Evolutionary conservation across 2,329 filamentous ascomycete species (phyloP).

Genomic region (Chaetomium strumarium): DNA sequence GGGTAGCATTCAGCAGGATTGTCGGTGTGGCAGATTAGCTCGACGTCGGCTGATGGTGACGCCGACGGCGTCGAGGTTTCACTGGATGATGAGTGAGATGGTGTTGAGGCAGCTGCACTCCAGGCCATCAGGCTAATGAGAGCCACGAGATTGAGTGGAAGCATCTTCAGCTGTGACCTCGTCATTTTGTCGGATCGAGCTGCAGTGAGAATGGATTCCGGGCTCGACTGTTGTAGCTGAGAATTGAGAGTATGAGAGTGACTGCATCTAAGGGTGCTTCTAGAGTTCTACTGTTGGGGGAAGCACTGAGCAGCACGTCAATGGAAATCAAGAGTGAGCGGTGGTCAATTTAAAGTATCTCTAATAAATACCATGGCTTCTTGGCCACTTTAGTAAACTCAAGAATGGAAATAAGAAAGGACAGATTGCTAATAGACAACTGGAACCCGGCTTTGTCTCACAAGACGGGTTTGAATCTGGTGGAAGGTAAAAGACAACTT

Average conservation of each 20-base stretch:
- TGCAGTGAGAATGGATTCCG: not conserved
- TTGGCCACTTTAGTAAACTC: conserved; percentile 20
- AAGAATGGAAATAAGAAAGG: conserved; percentile 28
- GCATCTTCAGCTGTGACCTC: conserved; percentile 14
- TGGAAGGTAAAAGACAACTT: not conserved
- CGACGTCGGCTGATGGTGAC: conserved; percentile 37
- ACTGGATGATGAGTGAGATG: not conserved
- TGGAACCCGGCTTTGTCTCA: no score
- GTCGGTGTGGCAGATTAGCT: conserved; percentile 60
- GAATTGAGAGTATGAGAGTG: no score
- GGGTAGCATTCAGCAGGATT: conserved; percentile 60
- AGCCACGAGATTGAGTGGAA: conserved; percentile 21
- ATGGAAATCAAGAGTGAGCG: no score
- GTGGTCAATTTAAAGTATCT: not conserved
- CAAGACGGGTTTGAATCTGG: conserved; percentile 17
- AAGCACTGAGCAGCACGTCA: no score
- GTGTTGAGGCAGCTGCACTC: conserved; percentile 20
- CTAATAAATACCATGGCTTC: conserved; percentile 6
- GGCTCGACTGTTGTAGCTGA: not conserved
- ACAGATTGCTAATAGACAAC: conserved; percentile 26
- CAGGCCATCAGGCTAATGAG: conserved; percentile 20
- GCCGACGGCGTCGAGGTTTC: conserved; percentile 18
- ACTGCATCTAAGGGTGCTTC: no score
- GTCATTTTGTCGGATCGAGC: conserved; percentile 12
- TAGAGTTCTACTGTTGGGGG: no score